Conservation (phyloP, 2,329 filamentous ascomycete genomes). For the Cercospora zeae-maydis region DNA sequence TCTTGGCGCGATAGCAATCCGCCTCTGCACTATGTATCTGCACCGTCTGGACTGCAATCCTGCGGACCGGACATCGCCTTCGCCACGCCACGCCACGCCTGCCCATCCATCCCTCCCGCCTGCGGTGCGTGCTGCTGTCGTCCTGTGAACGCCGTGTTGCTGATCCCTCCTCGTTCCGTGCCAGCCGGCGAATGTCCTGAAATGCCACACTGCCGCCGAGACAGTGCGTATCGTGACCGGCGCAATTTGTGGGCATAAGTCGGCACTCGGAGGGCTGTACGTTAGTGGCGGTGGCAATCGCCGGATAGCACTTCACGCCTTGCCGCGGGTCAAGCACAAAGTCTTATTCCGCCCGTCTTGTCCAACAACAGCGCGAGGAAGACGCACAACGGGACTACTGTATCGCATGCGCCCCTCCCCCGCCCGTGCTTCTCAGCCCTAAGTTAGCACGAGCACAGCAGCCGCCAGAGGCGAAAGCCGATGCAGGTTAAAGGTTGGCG, state of each 20-base stretch:
- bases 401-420: neutral
- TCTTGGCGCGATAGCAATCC: constrained; percentile 16
- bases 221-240: neutral
- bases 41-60: neutral
- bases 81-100: no score
- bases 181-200: neutral
- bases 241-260: neutral
- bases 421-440: neutral
- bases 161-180: neutral
- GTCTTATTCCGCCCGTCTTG: no score
- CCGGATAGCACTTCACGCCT: neutral
- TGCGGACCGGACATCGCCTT: neutral
- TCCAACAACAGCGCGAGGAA: no score
- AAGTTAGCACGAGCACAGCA: neutral
- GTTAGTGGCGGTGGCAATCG: neutral
- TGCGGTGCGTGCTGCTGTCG: neutral
- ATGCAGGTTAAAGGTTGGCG: neutral
- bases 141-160: neutral
- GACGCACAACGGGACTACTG: no score
- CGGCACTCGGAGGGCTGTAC: neutral
- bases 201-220: neutral
- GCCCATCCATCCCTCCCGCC: no score
- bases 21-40: neutral
- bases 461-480: neutral
- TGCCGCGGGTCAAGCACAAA: neutral